These are phyloP conservation scores for Pulicaria dysenterica DNA, from an alignment of 129 eudicot genomes.

Conservation along the genomic window DNA sequence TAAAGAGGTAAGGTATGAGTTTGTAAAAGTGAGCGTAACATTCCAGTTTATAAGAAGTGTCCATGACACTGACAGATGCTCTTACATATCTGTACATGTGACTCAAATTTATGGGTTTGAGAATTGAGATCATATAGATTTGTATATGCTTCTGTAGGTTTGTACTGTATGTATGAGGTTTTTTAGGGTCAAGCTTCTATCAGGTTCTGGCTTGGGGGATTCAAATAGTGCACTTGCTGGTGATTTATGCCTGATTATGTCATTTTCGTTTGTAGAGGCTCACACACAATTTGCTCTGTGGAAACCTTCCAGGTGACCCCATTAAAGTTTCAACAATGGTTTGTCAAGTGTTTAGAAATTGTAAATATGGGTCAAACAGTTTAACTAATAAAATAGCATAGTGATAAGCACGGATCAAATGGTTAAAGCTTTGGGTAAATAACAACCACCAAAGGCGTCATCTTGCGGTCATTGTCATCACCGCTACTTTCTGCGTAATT, in stretches of 20 bases:
- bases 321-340: no score
- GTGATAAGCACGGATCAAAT: background rate
- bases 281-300: no score
- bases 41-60: background rate
- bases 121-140: background rate
- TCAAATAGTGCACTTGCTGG: background rate
- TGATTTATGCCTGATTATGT: background rate
- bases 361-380: no score
- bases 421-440: background rate
- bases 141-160: background rate
- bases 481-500: background rate
- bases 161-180: background rate
- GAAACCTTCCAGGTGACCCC: no score
- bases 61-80: background rate
- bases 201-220: background rate
- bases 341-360: no score
- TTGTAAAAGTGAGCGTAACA: background rate
- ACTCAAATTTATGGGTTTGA: background rate
- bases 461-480: background rate
- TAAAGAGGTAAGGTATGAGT: no score
- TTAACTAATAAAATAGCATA: background rate
- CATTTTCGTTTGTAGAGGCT: background rate
- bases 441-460: background rate
- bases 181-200: background rate
- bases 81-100: constrained; percentile 5